Conservation (phyloP, 148 eudicot species). For the Nyssa sinensis region DNA sequence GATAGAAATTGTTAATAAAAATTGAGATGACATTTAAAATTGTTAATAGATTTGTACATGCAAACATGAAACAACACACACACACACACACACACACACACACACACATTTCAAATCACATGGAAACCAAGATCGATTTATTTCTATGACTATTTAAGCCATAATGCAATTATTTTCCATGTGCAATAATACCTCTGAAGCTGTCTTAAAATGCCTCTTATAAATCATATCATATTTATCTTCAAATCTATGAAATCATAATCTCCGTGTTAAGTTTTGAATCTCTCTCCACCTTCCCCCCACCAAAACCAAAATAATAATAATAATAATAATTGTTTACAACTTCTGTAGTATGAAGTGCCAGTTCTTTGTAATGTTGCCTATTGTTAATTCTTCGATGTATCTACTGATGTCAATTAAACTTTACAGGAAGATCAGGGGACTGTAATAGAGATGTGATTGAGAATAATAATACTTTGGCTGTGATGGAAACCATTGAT, state of each 20-base stretch:
- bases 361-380: background rate
- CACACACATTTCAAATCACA: background rate
- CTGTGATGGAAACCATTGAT: conserved; percentile 15
- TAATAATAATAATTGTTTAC: too few relatives aligned
- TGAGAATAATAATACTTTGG: conserved; percentile 24
- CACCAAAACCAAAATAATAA: too few relatives aligned
- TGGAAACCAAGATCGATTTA: background rate
- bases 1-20: too few relatives aligned
- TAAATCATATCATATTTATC: background rate
- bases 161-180: background rate
- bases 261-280: too few relatives aligned
- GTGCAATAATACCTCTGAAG: background rate
- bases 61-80: too few relatives aligned
- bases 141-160: too few relatives aligned
- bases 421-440: conserved; percentile 22
- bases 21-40: too few relatives aligned
- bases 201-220: background rate
- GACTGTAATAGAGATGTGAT: conserved; percentile 19
- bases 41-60: too few relatives aligned
- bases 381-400: background rate
- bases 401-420: background rate
- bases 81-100: background rate
- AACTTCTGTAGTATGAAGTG: background rate
- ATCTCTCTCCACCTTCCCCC: background rate
- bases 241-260: background rate